Evolutionary conservation across 73 alveolate genomes (phyloP), one percentile per base, ranked within the genome.

Genomic region (Paramecium octaurelia): DNA sequence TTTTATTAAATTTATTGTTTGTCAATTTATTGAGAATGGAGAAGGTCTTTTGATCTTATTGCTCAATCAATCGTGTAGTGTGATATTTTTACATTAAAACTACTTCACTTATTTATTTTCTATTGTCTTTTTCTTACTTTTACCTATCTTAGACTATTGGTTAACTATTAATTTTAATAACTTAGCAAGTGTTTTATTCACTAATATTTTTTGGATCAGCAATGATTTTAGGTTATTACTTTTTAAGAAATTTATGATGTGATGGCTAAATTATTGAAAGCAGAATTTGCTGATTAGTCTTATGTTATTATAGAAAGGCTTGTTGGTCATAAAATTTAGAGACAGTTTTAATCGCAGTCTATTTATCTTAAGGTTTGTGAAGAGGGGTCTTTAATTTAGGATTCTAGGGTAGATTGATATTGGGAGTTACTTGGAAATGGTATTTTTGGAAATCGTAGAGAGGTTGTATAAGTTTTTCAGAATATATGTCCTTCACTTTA

Each of bases 31-130:
- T 75, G 2, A 75, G 16, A 75, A 75, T 24, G 16, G 18, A 18
- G 40, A n/a, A 35, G 9, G 84, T 64, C 46, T 23, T 35, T n/a
- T 34, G 11, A 75, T 75, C 88, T 42, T 75, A 75, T 35, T 42
- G n/a, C 8, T 75, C 88, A 38, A 42, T 75, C 59, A 75, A 42
- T 2, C 88, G 35, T 10, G 35, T 42, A 14, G 69, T 34, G 11
- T 75, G 88, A 38, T 75, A 75, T 42, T 75, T 75, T 20, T 75
- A 75, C 88, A 75, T 75, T 75, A 75, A 23, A 34, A 75, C 36
- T 35, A 34, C 42, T 29, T 75, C 88, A 36, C 68, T 38, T 11
- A 38, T n/a, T 9, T 75, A 23, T 75, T 36, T 75, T 75, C 38
- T 21, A 75, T 12, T n/a, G 8, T 75, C 88, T 12, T 75, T 38